Conservation (phyloP, 495 filamentous ascomycete genomes). For the Rhypophila decipiens region DNA sequence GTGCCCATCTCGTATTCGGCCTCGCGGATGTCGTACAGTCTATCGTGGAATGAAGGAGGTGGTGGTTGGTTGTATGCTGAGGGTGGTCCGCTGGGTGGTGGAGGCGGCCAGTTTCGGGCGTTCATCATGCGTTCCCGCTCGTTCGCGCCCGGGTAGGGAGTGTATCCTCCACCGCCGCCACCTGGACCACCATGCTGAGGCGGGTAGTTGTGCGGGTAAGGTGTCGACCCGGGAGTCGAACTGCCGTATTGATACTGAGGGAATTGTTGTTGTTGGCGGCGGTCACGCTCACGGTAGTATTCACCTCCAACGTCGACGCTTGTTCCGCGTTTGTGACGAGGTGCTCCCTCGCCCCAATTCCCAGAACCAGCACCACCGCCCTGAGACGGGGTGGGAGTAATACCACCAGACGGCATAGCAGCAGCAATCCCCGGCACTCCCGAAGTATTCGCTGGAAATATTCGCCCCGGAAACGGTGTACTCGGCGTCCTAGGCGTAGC, state of each 20-base stretch:
- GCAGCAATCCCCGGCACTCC: neutral
- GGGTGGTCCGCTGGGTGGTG: no score
- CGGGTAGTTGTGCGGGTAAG: neutral
- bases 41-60: neutral
- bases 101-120: neutral
- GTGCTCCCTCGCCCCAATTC: no score
- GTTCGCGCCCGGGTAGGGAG: no score
- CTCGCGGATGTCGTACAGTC: neutral
- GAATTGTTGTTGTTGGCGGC: no score
- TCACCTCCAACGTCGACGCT: no score
- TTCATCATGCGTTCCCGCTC: no score
- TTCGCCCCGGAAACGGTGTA: no score
- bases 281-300: no score
- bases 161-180: no score
- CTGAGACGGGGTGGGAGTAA: neutral
- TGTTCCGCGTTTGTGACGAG: no score
- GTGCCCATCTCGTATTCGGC: neutral
- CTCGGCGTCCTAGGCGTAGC: slow-evolving; percentile 44
- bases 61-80: neutral
- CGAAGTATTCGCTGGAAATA: neutral
- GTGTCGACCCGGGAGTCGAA: neutral
- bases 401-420: neutral
- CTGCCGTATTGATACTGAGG: no score
- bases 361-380: neutral
- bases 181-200: neutral